These are phyloP conservation scores for Colletotrichum lindemuthianum DNA, from an alignment of 2,329 filamentous ascomycete species.

Conservation along the genomic window DNA sequence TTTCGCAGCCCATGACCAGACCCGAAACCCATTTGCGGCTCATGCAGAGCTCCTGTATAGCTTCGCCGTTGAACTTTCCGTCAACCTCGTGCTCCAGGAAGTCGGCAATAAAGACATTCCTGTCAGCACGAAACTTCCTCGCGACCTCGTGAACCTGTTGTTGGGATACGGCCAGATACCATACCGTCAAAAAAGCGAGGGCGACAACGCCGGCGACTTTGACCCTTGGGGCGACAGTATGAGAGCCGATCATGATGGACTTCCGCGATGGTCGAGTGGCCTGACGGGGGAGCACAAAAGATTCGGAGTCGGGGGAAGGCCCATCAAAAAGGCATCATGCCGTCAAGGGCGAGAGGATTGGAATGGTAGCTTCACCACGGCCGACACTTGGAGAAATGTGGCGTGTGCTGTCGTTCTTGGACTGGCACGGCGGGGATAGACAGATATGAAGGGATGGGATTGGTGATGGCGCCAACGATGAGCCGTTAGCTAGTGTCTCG, in stretches of 20 bases:
- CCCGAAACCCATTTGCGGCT: constrained; percentile 51
- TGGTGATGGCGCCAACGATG: constrained; percentile 23
- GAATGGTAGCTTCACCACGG: constrained; percentile 21
- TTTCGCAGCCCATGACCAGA: constrained; percentile 54
- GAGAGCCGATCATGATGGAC: constrained; percentile 37
- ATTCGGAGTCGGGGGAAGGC: constrained; percentile 4
- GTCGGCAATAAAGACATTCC: constrained; percentile 46
- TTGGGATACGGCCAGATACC: constrained; percentile 39
- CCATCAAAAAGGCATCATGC: constrained; percentile 8
- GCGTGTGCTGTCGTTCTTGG: constrained; percentile 23
- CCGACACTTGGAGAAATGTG: constrained; percentile 20
- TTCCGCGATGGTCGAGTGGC: constrained; percentile 1
- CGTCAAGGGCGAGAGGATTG: constrained; percentile 16
- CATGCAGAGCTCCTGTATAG: constrained; percentile 47
- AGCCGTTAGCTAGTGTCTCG: constrained; percentile 10
- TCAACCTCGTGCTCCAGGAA: constrained; percentile 47
- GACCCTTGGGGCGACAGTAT: constrained; percentile 40
- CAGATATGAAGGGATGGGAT: constrained; percentile 33
- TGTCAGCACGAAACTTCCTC: constrained; percentile 45
- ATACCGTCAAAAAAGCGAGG: constrained; percentile 40
- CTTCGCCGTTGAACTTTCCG: constrained; percentile 44
- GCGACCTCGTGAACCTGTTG: constrained; percentile 40
- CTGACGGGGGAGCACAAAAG: neutral
- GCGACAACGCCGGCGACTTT: constrained; percentile 38
- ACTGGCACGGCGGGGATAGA: constrained; percentile 28